These are phyloP conservation scores for Penicillium lagena DNA, from an alignment of 495 filamentous ascomycete genomes.

Conservation along the genomic window DNA sequence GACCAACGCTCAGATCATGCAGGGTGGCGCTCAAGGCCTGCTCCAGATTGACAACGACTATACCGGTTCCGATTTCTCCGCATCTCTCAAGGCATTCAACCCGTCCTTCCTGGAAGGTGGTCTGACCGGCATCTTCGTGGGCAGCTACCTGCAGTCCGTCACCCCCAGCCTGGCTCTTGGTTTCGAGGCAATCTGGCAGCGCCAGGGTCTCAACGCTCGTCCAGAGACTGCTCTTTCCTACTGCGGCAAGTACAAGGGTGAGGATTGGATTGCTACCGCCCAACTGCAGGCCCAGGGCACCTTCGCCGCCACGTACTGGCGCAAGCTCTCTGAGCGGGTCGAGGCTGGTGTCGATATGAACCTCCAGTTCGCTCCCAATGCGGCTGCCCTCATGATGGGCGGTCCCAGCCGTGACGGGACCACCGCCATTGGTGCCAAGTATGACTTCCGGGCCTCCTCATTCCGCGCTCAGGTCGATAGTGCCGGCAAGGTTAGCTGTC, in stretches of 20 bases:
- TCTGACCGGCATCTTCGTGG: conserved; percentile 89
- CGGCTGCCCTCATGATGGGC: conserved; percentile 61
- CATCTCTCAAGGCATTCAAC: conserved; percentile 85
- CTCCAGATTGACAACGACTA: conserved; percentile 91
- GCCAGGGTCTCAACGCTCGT: conserved; percentile 63
- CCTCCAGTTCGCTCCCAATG: conserved; percentile 66
- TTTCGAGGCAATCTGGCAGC: conserved; percentile 91
- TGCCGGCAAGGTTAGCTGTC: conserved; percentile 82
- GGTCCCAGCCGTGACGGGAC: conserved; percentile 73
- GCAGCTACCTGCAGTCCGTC: conserved; percentile 88
- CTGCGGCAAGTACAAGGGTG: conserved; percentile 78
- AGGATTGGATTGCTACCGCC: conserved; percentile 85
- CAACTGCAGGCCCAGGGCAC: conserved; percentile 80
- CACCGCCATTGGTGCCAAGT: conserved; percentile 90
- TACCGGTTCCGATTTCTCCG: conserved; percentile 84
- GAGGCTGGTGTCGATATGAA: conserved; percentile 95
- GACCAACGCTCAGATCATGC: conserved; percentile 72
- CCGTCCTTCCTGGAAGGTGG: conserved; percentile 88
- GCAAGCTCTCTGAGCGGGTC: conserved; percentile 85
- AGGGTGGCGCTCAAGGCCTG: conserved; percentile 61
- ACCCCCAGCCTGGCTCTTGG: conserved; percentile 85
- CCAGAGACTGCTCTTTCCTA: conserved; percentile 86
- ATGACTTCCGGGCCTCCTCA: conserved; percentile 91
- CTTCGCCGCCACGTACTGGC: conserved; percentile 92
- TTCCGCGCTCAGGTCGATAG: conserved; percentile 96